Evolutionary conservation across 768 basidiomycete genomes (phyloP), one percentile per base, ranked within the genome.

Genomic region (Baorangia bicolor): DNA sequence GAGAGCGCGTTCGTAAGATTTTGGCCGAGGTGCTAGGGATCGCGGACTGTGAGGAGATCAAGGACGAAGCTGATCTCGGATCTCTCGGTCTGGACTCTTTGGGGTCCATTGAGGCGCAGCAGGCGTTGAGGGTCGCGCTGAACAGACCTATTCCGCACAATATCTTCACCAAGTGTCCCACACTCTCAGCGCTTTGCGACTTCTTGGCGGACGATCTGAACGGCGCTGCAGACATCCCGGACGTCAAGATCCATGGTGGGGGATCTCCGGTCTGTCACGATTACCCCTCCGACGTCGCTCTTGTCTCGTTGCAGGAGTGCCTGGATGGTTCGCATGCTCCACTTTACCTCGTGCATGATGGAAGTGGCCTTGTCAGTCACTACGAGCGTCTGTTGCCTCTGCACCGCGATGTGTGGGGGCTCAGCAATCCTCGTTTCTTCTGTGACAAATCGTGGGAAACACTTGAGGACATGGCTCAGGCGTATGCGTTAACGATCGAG

Each of bases 261-360:
- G 41, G 33, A 16, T 35, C 40, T 3, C 41, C 14, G 5, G n/a
- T 21, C 3, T 46, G 25, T 21, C 38, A 14, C 10, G 6, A 25
- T 7, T n/a, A 70, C 16, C 58, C 53, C 20, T 65, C 73, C 4
- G 69, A 74, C 20, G 61, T 55, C 5, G 58, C 64, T 8, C 73
- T 76, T 0, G 57, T 74, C 18, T 60, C 65, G 21, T 62, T 84
- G 38, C 85, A 82, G 53, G 63, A 59, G 30, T 60, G 72, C 23
- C 49, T 46, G 1, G 39, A 53, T 3, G 56, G 66, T 10, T 27
- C 49, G 13, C 55, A 46, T 4, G 50, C 68, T 0, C 87, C 82
- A 1, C 74, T 91, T 4, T 79, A 88, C 53, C 77, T 91, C 23
- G 74, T 91, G 11, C 88, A 91, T 60, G 89, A 90, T 57, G 89